Conservation (phyloP, 805 yeast genomes). For the baker's yeast (Saccharomyces cerevisiae) region DNA sequence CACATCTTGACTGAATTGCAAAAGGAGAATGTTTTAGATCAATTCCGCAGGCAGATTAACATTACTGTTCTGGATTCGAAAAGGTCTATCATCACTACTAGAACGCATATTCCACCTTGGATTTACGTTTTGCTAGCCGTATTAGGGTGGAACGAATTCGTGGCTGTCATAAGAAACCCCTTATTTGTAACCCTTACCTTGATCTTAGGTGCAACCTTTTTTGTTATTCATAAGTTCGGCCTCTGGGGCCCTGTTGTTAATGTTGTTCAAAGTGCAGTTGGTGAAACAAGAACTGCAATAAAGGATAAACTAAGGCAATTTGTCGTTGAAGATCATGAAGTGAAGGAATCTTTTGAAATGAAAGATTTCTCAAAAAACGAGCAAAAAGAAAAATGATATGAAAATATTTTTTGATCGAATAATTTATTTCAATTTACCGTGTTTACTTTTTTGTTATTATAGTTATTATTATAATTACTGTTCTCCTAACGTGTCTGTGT, state of each 20-base stretch:
- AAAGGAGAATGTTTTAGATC: conserved; percentile 45
- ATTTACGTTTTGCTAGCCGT: conserved; percentile 64
- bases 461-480: neutral
- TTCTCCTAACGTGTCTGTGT: neutral
- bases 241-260: conserved; percentile 68
- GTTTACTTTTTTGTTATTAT: neutral
- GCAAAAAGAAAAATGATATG: conserved; percentile 6
- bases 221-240: conserved; percentile 60
- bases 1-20: conserved; percentile 51
- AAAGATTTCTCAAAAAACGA: conserved; percentile 23
- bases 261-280: conserved; percentile 49
- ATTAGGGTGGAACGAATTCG: conserved; percentile 92
- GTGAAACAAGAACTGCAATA: conserved; percentile 47
- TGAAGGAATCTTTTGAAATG: conserved; percentile 27
- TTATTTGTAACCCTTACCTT: conserved; percentile 59
- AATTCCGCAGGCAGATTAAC: conserved; percentile 69
- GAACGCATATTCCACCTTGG: conserved; percentile 76
- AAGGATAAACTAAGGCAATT: conserved; percentile 52
- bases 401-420: neutral
- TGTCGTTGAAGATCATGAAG: conserved; percentile 43
- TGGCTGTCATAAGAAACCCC: conserved; percentile 82
- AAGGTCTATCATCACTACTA: conserved; percentile 70
- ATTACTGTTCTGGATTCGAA: conserved; percentile 79
- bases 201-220: conserved; percentile 49
- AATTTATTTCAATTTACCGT: neutral